phyloP scores from a whole-genome alignment of 306 rosid species.

The Pyrus betulifolia region DNA sequence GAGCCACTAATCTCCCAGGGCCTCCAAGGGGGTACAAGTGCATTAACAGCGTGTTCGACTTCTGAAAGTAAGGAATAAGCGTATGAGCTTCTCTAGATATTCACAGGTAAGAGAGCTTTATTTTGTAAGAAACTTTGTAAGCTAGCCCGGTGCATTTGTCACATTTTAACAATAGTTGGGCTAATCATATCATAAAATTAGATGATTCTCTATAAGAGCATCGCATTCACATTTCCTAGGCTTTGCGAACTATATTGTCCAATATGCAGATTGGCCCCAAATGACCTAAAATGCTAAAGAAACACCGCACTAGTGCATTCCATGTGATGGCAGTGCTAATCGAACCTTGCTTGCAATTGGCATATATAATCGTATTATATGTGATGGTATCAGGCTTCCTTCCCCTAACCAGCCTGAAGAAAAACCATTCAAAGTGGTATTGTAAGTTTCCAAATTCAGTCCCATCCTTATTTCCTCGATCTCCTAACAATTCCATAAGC shows the following conservation, averaged over 20 bases:
- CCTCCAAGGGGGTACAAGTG: too few species aligned
- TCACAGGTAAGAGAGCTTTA: too few species aligned
- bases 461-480: constrained; percentile 41
- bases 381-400: constrained; percentile 50
- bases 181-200: too few species aligned
- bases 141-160: too few species aligned
- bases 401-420: constrained; percentile 42
- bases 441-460: constrained; percentile 51
- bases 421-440: constrained; percentile 67
- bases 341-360: constrained; percentile 57
- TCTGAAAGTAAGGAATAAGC: too few species aligned
- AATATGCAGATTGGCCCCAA: constrained; percentile 64
- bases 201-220: too few species aligned
- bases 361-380: constrained; percentile 41
- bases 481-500: constrained; percentile 56
- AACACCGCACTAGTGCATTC: constrained; percentile 59
- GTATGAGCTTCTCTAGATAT: too few species aligned
- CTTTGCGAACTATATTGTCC: constrained; percentile 50
- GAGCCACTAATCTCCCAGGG: too few species aligned
- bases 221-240: constrained; percentile 1
- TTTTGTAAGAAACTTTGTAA: too few species aligned
- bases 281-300: constrained; percentile 69
- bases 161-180: background rate
- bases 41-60: too few species aligned
- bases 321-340: constrained; percentile 57